Base-by-base conservation (phyloP, 768 basidiomycete genomes). In the Clavaria fumosa region DNA sequence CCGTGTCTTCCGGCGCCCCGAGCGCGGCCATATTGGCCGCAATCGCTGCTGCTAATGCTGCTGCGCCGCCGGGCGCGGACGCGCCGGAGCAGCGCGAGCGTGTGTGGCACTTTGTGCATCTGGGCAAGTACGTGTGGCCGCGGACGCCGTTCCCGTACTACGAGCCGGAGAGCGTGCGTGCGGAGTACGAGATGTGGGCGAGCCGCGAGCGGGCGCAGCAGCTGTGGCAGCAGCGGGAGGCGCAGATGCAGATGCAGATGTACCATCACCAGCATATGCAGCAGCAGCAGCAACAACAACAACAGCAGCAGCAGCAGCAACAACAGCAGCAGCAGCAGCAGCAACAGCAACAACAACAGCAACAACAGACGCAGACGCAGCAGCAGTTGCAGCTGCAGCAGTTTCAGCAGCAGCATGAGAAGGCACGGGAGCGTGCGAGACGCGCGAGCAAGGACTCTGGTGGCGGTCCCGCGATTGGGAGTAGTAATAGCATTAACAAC, bases 101-200 rank as follows among this genome's bases (percentile, higher is more conserved):
- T 30, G 51, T 59, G 6, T 50, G 50, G 31, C 53, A 55, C 17
- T 45, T 47, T 15, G 54, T 67, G 7, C 55, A 66, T 44, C 53
- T 78, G 9, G 75, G 75, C 26, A 70, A 70, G 18, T 78, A 61
- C 52, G 66, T 78, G 33, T 70, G 62, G 38, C 75, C 75, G 2
- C 53, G 56, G 28, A 53, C 68, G 30, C 75, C 75, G 19, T 74
- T 78, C 52, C 75, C 75, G 14, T 75, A 66, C 51, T 58, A 58
- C 46, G 68, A 68, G 28, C 23, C 31, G 23, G 14, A 14, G 34
- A 38, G 9, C 12, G 18, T 34, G 33, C 17, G 21, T 12, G n/a
- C n/a, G n/a, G n/a, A n/a, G n/a, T n/a, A n/a, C n/a, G n/a, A n/a
- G 11, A 10, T 20, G 14, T 31, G 18, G 39, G 23, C 47, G 61